These are phyloP conservation scores for Boletus huronensis DNA, from an alignment of 768 basidiomycete species.

Conservation along the genomic window DNA sequence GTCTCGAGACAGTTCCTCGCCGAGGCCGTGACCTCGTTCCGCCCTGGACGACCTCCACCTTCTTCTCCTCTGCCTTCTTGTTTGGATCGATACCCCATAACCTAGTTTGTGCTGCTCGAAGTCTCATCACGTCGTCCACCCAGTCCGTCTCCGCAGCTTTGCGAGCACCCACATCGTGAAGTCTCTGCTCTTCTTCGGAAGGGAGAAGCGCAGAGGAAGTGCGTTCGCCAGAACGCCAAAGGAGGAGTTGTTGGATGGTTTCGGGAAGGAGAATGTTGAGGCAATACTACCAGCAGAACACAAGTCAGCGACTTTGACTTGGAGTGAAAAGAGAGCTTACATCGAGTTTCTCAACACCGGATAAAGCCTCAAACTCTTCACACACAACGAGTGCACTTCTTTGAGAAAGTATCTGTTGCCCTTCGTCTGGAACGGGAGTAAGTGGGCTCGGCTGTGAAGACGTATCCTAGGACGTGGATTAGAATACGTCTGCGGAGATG, in stretches of 20 bases:
- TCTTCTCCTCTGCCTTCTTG: constrained; percentile 27
- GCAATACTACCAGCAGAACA: constrained; percentile 51
- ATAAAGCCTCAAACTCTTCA: constrained; percentile 42
- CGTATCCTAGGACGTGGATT: constrained; percentile 11
- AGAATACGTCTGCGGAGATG: not conserved
- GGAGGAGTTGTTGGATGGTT: constrained; percentile 64
- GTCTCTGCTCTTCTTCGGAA: constrained; percentile 48
- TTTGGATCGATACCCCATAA: constrained; percentile 34
- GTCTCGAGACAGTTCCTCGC: constrained; percentile 18
- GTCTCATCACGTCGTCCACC: constrained; percentile 57
- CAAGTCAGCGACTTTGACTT: not conserved
- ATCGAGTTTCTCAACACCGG: constrained; percentile 48
- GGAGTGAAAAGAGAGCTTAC: constrained; percentile 30
- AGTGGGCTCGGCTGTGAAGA: constrained; percentile 22
- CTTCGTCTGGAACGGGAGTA: constrained; percentile 16
- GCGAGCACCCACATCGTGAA: constrained; percentile 48
- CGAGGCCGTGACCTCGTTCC: constrained; percentile 33
- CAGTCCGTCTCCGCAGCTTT: constrained; percentile 59
- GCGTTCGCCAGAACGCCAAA: constrained; percentile 67
- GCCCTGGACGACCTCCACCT: constrained; percentile 14
- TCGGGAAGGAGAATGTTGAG: constrained; percentile 69
- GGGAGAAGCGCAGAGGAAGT: constrained; percentile 46
- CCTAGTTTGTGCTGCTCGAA: constrained; percentile 38
- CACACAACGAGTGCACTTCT: constrained; percentile 33
- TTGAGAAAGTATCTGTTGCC: not conserved